Percentiles rank a stretch among this genome's conserved stretches.
Conservation (phyloP, 1,284 basidiomycete species). For the Cerioporus squamosus region DNA sequence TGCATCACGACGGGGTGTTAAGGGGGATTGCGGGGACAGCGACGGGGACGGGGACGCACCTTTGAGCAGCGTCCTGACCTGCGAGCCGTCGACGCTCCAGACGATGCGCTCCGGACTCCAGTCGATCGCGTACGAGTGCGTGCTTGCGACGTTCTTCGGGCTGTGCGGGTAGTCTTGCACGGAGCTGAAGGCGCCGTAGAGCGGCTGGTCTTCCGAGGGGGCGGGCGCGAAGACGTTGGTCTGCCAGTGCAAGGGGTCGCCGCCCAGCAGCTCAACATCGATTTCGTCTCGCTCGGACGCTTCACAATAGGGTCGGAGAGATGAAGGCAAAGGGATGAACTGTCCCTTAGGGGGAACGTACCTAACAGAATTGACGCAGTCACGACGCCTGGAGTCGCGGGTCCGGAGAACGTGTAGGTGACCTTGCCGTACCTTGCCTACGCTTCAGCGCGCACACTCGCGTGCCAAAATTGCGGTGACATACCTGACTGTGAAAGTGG, state of each 20-base stretch:
- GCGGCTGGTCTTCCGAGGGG: conserved; percentile 37
- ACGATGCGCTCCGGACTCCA: conserved; percentile 45
- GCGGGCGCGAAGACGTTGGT: conserved; percentile 48
- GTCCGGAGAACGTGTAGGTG: too few species aligned
- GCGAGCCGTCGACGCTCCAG: conserved; percentile 47
- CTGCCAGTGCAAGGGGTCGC: conserved; percentile 46
- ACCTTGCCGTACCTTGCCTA: too few species aligned
- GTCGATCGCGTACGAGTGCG: conserved; percentile 48
- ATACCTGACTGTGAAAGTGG: conserved; percentile 43
- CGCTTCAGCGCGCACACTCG: too few species aligned
- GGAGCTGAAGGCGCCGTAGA: conserved; percentile 44
- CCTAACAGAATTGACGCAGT: too few species aligned
- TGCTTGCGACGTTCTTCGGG: conserved; percentile 27
- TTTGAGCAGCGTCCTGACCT: conserved; percentile 41
- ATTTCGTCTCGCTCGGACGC: too few species aligned
- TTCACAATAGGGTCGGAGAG: too few species aligned
- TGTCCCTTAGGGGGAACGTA: too few species aligned
- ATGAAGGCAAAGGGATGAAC: too few species aligned
- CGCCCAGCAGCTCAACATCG: conserved; percentile 45
- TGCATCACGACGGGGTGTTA: not conserved
- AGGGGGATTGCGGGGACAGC: too few species aligned
- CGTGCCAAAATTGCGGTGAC: conserved; percentile 27
- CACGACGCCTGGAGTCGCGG: too few species aligned
- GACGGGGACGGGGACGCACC: conserved; percentile 32
- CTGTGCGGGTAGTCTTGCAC: conserved; percentile 35